A percentile compares a stretch with the other conserved stretches of the same genome.
These are phyloP conservation scores for Dioszegia crocea DNA, from an alignment of 768 basidiomycete genomes.

Conservation along the genomic window DNA sequence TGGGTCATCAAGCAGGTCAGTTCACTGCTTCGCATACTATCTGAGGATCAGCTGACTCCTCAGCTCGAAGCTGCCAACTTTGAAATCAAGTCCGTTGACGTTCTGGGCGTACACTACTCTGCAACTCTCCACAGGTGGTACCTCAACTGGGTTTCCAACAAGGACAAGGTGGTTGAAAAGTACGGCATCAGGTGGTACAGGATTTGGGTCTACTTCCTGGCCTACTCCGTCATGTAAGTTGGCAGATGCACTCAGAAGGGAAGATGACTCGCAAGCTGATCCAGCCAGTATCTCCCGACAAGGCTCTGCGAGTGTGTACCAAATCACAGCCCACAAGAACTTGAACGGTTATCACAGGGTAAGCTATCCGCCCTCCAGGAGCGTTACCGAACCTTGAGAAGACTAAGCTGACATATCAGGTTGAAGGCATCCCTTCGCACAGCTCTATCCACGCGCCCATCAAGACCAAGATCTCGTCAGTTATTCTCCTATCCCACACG, in stretches of 20 bases:
- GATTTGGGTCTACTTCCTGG: conserved; percentile 96
- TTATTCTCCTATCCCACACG: not conserved
- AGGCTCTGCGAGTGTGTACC: conserved; percentile 89
- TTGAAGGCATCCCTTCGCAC: conserved; percentile 77
- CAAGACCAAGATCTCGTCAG: conserved; percentile 39
- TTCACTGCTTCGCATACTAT: not conserved
- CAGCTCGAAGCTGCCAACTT: conserved; percentile 78
- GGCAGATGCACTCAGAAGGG: not conserved
- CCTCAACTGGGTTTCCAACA: conserved; percentile 93
- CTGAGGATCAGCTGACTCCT: conserved; percentile 5
- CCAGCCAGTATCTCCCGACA: conserved; percentile 59
- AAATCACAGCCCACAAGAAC: conserved; percentile 97
- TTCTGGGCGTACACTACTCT: conserved; percentile 94
- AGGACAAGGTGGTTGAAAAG: conserved; percentile 77
- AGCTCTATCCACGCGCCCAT: conserved; percentile 40
- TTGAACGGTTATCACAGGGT: conserved; percentile 85
- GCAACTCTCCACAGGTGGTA: conserved; percentile 82
- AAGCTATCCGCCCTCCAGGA: not conserved
- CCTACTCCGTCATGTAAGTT: conserved; percentile 70
- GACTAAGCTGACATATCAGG: conserved; percentile 24
- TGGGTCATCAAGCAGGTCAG: conserved; percentile 81
- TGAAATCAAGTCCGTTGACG: conserved; percentile 93
- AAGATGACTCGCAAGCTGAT: not conserved
- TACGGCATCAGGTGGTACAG: conserved; percentile 94
- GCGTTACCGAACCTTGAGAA: not conserved